Percentiles rank a stretch among this genome's conserved stretches.
These are phyloP conservation scores for Zymoseptoria brevis DNA, from an alignment of 2,329 filamentous ascomycete species.

Conservation along the genomic window DNA sequence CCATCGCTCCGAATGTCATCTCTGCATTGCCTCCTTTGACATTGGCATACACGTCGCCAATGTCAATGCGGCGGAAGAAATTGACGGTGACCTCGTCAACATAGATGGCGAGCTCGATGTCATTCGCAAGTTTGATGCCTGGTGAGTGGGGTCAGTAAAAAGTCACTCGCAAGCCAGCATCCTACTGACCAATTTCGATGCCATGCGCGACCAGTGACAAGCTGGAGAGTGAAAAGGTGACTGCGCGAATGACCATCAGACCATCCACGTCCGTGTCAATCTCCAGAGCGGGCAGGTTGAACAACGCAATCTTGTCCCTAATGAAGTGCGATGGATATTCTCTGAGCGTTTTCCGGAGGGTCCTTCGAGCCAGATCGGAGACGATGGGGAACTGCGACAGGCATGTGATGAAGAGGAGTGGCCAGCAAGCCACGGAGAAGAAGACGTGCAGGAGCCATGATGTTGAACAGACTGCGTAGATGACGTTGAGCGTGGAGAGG, in stretches of 20 bases:
- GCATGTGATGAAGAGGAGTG: slow-evolving; percentile 35
- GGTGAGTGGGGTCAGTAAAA: too few relatives aligned
- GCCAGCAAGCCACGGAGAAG: slow-evolving; percentile 38
- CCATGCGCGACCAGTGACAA: slow-evolving; percentile 46
- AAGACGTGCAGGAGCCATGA: slow-evolving; percentile 46
- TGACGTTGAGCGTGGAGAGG: slow-evolving; percentile 39
- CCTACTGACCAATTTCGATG: slow-evolving; percentile 40
- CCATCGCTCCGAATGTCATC: slow-evolving; percentile 41
- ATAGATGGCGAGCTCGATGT: slow-evolving; percentile 47
- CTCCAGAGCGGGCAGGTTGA: slow-evolving; percentile 45
- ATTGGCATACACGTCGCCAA: slow-evolving; percentile 48
- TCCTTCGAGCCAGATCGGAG: slow-evolving; percentile 31
- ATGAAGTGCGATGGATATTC: slow-evolving; percentile 41
- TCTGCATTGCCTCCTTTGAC: slow-evolving; percentile 46
- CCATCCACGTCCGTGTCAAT: slow-evolving; percentile 49
- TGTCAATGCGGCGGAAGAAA: slow-evolving; percentile 44
- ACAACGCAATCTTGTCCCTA: slow-evolving; percentile 44
- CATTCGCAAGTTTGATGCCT: slow-evolving; percentile 42
- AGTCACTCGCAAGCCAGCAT: neutral
- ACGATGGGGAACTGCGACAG: slow-evolving; percentile 41
- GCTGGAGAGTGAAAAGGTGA: slow-evolving; percentile 44
- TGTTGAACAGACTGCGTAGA: slow-evolving; percentile 42
- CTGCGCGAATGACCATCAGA: slow-evolving; percentile 45
- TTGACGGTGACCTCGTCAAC: slow-evolving; percentile 42
- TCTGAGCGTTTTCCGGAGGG: slow-evolving; percentile 32